Base-by-base conservation (phyloP, 1,284 basidiomycete species). In the Sporisorium graminicola region DNA sequence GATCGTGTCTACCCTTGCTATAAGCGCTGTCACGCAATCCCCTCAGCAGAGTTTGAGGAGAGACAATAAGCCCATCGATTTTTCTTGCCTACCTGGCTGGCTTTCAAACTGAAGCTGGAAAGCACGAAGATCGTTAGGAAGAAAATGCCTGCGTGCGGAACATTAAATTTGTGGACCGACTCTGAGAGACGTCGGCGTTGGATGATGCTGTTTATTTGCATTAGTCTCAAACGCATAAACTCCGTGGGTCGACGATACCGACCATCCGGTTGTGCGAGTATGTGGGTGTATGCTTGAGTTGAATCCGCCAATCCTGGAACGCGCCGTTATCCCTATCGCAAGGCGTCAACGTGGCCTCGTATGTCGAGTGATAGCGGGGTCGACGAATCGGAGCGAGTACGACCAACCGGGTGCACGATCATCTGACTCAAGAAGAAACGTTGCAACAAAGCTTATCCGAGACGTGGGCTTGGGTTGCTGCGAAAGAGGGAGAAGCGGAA, bases 91-190 rank as follows among this genome's bases (percentile, higher is more conserved):
- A 13, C 22, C 22, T 8, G 5, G 50, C 50, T 35, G 33, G 33
- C 33, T 22, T 35, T 35, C 50, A 52, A 37, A 37, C 31, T 1
- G n/a, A 20, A 20, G 7, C 31, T 13, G 29, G 3, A 31, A 16
- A 10, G 5, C 6, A 22, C 49, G 58, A 46, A 61, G 65, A 61
- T 67, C 65, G 58, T 13, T 57, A 31, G 35, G 58, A 67, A 67
- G 65, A 61, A 67, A 51, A 16, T 31, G 37, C n/a, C 5, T 1
- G 33, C 18, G 3, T n/a, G 37, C 37, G 18, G 16, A 14, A 37
- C 14, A 3, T 40, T 18, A 18, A 18, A 40, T 9, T 3, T 18
- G 16, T 14, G 37, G 37, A 18, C 3, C 37, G 1, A 5, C 14
- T 18, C 37, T n/a, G 7, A n/a, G 3, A 18, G 37, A 16, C 3